These are phyloP conservation scores for Neonectria punicea DNA, from an alignment of 2,329 filamentous ascomycete species.

Conservation along the genomic window DNA sequence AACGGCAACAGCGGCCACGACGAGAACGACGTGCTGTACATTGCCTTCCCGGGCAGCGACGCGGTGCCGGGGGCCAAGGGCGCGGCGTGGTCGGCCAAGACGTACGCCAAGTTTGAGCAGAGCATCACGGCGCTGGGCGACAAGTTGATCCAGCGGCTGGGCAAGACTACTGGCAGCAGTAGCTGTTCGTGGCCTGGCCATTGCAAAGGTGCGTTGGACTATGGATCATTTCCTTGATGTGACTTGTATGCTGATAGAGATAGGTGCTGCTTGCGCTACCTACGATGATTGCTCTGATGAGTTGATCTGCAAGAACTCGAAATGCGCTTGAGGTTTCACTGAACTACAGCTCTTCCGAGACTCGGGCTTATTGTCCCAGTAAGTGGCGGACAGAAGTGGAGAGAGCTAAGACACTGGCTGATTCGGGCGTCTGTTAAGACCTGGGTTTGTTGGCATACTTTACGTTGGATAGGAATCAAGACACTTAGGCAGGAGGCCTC, in stretches of 20 bases:
- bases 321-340: slow-evolving; percentile 28
- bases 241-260: slow-evolving; percentile 16
- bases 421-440: neutral
- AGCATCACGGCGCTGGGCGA: slow-evolving; percentile 64
- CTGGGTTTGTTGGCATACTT: neutral
- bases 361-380: too few relatives aligned
- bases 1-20: slow-evolving; percentile 67
- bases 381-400: neutral
- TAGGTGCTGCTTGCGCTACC: slow-evolving; percentile 39
- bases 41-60: slow-evolving; percentile 67
- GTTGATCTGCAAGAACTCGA: slow-evolving; percentile 36
- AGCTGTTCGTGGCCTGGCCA: slow-evolving; percentile 34
- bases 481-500: neutral
- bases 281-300: slow-evolving; percentile 38
- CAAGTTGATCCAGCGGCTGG: slow-evolving; percentile 55
- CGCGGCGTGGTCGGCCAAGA: slow-evolving; percentile 65
- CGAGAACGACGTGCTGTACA: slow-evolving; percentile 68
- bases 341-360: neutral
- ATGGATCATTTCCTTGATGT: neutral
- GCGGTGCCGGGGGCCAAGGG: slow-evolving; percentile 65
- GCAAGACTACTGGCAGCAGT: neutral
- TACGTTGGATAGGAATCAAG: neutral
- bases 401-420: too few relatives aligned
- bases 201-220: slow-evolving; percentile 26
- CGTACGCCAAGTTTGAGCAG: slow-evolving; percentile 61